phyloP scores from a whole-genome alignment of 768 basidiomycete genomes.

The Psilocybe subaeruginosa region DNA sequence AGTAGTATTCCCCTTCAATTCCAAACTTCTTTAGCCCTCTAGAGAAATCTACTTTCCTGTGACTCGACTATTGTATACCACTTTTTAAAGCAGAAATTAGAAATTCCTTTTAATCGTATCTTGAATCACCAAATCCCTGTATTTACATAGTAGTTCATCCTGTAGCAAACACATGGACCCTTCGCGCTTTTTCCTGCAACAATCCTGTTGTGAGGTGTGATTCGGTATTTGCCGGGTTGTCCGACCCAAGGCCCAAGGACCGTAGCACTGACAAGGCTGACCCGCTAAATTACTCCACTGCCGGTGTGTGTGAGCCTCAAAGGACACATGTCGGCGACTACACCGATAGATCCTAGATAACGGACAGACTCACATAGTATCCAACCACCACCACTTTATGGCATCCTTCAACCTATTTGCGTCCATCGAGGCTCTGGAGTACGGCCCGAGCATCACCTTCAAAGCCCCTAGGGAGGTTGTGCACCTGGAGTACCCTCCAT shows the following conservation, averaged over 20 bases:
- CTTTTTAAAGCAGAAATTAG: not conserved
- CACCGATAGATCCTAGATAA: not conserved
- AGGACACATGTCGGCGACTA: too few species aligned
- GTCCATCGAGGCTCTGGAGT: not conserved
- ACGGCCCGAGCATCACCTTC: constrained; percentile 4
- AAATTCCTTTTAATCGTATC: too few species aligned
- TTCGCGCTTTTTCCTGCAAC: not conserved
- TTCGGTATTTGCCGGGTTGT: not conserved
- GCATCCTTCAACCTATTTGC: not conserved
- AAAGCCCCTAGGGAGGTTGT: constrained; percentile 27
- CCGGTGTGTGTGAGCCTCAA: too few species aligned
- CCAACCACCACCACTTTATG: not conserved
- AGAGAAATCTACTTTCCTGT: not conserved
- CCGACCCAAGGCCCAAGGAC: too few species aligned
- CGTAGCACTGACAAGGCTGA: too few species aligned
- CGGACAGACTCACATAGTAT: not conserved
- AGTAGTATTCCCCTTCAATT: too few species aligned
- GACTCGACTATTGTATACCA: not conserved
- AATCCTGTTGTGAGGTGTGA: too few species aligned
- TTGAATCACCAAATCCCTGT: not conserved
- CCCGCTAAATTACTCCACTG: too few species aligned
- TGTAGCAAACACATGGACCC: not conserved
- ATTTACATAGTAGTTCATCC: not conserved
- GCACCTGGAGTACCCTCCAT: constrained; percentile 38
- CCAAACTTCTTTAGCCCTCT: too few species aligned